A percentile compares a stretch with the other conserved stretches of the same genome.
Conservation (phyloP, 2,329 filamentous ascomycete genomes). For the Zymoseptoria pseudotritici region DNA sequence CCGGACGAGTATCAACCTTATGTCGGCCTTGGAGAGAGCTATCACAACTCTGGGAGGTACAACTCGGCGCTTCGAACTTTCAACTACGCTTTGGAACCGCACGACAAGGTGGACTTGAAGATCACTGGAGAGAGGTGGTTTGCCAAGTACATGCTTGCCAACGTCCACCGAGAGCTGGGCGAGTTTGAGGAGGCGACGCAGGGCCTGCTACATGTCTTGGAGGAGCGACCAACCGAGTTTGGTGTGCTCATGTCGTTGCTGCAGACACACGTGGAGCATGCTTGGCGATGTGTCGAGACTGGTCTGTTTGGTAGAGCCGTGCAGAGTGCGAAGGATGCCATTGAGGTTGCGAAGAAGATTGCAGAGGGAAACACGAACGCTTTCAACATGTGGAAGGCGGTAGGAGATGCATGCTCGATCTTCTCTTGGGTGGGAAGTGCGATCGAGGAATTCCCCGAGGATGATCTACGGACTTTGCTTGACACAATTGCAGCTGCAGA, state of each 20-base stretch:
- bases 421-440: conserved; percentile 72
- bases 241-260: conserved; percentile 82
- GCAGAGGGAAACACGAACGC: conserved; percentile 56
- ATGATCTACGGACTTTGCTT: conserved; percentile 53
- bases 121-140: conserved; percentile 76
- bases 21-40: conserved; percentile 94
- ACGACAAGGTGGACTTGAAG: conserved; percentile 50
- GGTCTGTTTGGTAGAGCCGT: conserved; percentile 81
- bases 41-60: conserved; percentile 86
- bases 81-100: conserved; percentile 70
- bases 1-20: conserved; percentile 90
- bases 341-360: conserved; percentile 60
- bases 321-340: conserved; percentile 59
- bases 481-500: conserved; percentile 45
- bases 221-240: conserved; percentile 63
- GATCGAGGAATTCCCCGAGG: conserved; percentile 53
- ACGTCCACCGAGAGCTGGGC: conserved; percentile 87
- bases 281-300: conserved; percentile 67
- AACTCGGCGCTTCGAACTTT: conserved; percentile 93
- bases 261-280: conserved; percentile 79
- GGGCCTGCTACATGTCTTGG: conserved; percentile 68
- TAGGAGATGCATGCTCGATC: conserved; percentile 80
- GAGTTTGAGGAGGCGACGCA: conserved; percentile 75
- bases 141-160: conserved; percentile 91
- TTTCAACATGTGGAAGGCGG: conserved; percentile 92